These are phyloP conservation scores for Orbilia quercus DNA, from an alignment of 2,329 filamentous ascomycete species.

Conservation along the genomic window DNA sequence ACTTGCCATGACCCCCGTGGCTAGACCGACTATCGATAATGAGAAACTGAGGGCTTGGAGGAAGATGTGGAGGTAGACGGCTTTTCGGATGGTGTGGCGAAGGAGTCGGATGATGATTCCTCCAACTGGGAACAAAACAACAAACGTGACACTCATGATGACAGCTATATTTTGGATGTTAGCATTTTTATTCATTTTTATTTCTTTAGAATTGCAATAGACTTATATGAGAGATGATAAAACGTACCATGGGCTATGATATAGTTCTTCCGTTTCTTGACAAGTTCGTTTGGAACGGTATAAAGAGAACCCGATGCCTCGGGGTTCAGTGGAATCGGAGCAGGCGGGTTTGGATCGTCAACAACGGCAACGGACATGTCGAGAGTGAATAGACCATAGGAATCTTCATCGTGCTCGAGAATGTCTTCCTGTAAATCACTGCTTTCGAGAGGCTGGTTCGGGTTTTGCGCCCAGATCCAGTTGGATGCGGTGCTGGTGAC, in stretches of 20 bases:
- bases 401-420: conserved; percentile 65
- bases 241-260: conserved; percentile 60
- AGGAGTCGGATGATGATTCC: conserved; percentile 72
- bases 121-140: conserved; percentile 71
- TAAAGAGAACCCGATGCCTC: conserved; percentile 47
- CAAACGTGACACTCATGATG: conserved; percentile 72
- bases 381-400: conserved; percentile 64
- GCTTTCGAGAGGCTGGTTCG: conserved; percentile 66
- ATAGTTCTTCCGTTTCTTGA: conserved; percentile 58
- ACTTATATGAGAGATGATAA: background rate
- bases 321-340: conserved; percentile 48
- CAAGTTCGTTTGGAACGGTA: conserved; percentile 47
- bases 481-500: conserved; percentile 63
- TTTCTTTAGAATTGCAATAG: background rate
- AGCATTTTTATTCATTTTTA: conserved; percentile 13
- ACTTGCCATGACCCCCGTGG: conserved; percentile 68
- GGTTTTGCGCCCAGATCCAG: conserved; percentile 71
- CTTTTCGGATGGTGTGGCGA: conserved; percentile 64
- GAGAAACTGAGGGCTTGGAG: conserved; percentile 70
- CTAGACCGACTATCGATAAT: conserved; percentile 72
- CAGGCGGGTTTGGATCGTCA: conserved; percentile 62
- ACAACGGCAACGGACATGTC: conserved; percentile 66
- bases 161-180: conserved; percentile 64
- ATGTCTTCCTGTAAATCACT: conserved; percentile 64
- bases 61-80: conserved; percentile 67